A percentile compares a stretch with the other conserved stretches of the same genome.
These are phyloP conservation scores for Leccinellum rugosiceps DNA, from an alignment of 768 basidiomycete species.

Conservation along the genomic window DNA sequence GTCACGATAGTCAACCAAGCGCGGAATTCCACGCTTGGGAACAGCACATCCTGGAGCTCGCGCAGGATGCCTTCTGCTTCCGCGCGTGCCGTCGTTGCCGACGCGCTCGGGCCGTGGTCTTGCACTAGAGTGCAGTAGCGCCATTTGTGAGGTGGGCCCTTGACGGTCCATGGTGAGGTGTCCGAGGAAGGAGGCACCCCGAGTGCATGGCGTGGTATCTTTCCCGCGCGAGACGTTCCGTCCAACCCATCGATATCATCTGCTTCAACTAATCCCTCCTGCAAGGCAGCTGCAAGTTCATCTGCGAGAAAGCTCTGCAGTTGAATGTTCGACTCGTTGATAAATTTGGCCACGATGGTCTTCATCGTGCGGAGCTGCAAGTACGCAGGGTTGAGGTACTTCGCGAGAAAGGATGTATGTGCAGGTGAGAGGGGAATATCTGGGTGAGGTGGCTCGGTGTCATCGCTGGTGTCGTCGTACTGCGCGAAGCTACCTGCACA, in stretches of 20 bases:
- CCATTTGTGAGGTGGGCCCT: constrained; percentile 93
- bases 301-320: constrained; percentile 81
- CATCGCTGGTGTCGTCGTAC: constrained; percentile 40
- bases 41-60: constrained; percentile 69
- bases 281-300: constrained; percentile 65
- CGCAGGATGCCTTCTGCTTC: constrained; percentile 23
- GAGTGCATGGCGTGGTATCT: constrained; percentile 64
- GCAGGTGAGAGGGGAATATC: constrained; percentile 52
- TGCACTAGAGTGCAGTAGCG: constrained; percentile 72
- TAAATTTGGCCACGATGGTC: constrained; percentile 76
- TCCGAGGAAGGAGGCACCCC: constrained; percentile 46
- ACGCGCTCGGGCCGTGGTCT: neutral
- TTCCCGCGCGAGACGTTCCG: constrained; percentile 43
- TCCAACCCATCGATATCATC: constrained; percentile 66
- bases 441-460: constrained; percentile 46
- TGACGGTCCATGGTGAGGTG: constrained; percentile 61
- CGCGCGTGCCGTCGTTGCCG: constrained; percentile 9
- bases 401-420: constrained; percentile 69
- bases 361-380: constrained; percentile 79
- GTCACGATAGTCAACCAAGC: constrained; percentile 83
- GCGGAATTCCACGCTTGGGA: constrained; percentile 79
- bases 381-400: constrained; percentile 89
- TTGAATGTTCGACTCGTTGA: constrained; percentile 83
- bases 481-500: constrained; percentile 43
- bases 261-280: constrained; percentile 57